Evolutionary conservation across 2,329 filamentous ascomycete genomes (phyloP).

Genomic region (Ceratocystis eucalypticola): DNA sequence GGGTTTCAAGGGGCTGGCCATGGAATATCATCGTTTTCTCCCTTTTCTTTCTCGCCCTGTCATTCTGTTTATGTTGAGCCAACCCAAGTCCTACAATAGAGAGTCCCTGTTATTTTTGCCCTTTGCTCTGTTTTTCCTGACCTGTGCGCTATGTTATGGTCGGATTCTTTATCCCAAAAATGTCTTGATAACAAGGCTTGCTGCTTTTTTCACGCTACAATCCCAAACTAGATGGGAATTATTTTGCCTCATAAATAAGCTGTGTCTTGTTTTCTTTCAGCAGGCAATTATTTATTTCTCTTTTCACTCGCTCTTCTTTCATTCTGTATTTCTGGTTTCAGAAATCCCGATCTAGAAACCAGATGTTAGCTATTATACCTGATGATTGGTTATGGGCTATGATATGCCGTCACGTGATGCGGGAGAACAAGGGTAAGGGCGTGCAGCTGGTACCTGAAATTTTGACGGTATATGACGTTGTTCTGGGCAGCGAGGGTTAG

Average conservation of each 20-base stretch:
- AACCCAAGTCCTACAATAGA: not conserved
- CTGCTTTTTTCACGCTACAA: too few relatives aligned
- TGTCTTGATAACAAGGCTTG: too few relatives aligned
- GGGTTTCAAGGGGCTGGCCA: not conserved
- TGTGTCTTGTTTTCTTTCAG: not conserved
- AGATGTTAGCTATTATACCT: not conserved
- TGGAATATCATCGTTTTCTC: not conserved
- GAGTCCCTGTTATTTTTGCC: not conserved
- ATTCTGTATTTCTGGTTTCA: not conserved
- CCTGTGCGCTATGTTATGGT: not conserved
- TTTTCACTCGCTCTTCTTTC: not conserved
- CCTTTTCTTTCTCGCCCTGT: not conserved
- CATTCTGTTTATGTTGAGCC: not conserved
- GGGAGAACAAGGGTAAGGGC: not conserved
- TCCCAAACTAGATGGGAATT: too few relatives aligned
- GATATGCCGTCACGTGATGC: not conserved
- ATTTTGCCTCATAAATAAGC: not conserved
- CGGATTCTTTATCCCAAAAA: too few relatives aligned
- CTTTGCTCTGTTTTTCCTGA: too few relatives aligned
- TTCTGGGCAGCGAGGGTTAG: not conserved
- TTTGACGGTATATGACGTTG: slow-evolving; percentile 2
- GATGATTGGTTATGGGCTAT: not conserved
- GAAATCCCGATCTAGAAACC: not conserved
- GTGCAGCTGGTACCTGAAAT: slow-evolving; percentile 3
- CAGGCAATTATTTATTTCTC: not conserved